Evolutionary conservation across 352 stramenopile species (phyloP).

Genomic region (Phytophthora pini): DNA sequence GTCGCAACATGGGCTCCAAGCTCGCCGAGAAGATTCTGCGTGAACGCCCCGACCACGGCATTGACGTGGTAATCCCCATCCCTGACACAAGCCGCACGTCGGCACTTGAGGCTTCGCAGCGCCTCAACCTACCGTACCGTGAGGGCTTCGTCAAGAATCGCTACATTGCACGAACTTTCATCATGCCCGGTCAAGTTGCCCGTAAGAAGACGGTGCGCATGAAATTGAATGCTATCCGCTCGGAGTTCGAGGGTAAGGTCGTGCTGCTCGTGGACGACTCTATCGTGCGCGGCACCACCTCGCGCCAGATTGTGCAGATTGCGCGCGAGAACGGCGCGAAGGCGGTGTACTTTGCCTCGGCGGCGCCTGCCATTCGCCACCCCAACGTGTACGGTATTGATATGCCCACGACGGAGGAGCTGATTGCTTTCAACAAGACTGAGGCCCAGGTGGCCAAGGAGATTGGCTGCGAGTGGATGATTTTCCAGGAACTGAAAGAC

Average conservation of each 20-base stretch:
- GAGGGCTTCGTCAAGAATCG: constrained; percentile 99
- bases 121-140: constrained; percentile 93
- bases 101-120: constrained; percentile 91
- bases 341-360: constrained; percentile 96
- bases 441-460: constrained; percentile 94
- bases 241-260: constrained; percentile 93
- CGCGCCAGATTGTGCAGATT: constrained; percentile 98
- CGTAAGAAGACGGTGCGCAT: constrained; percentile 98
- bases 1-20: constrained; percentile 98
- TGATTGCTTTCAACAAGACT: constrained; percentile 97
- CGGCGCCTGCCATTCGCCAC: constrained; percentile 97
- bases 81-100: constrained; percentile 98
- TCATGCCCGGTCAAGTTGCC: constrained; percentile 98
- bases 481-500: constrained; percentile 94
- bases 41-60: constrained; percentile 90
- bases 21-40: constrained; percentile 96
- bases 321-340: constrained; percentile 97
- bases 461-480: constrained; percentile 96
- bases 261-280: constrained; percentile 99
- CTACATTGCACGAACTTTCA: constrained; percentile 99
- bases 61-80: constrained; percentile 99
- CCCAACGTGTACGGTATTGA: constrained; percentile 99
- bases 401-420: constrained; percentile 97
- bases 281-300: constrained; percentile 99
- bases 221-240: constrained; percentile 98